phyloP scores from a whole-genome alignment of 257 asterid species.

The Salvia miltiorrhiza region DNA sequence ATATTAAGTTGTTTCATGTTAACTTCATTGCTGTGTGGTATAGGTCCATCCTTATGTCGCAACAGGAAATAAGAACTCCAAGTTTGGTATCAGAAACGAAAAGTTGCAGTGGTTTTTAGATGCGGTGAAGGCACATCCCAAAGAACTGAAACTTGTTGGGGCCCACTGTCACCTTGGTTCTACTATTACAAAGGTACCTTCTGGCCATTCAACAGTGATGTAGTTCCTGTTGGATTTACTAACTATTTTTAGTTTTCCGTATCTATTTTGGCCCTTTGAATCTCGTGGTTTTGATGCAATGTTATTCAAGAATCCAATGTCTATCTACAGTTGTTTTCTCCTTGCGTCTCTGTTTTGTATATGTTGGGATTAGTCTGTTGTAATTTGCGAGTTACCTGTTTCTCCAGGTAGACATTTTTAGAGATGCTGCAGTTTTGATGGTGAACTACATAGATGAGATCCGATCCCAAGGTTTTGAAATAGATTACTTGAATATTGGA shows the following conservation, averaged over 20 bases:
- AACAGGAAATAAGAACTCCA: conserved; percentile 92
- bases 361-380: background rate
- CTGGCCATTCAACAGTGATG: background rate
- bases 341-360: background rate
- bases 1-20: background rate
- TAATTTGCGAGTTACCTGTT: background rate
- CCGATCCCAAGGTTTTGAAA: conserved; percentile 89
- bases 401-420: conserved; percentile 87
- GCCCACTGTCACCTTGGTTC: conserved; percentile 99
- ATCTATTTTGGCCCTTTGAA: background rate
- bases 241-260: background rate
- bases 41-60: conserved; percentile 99
- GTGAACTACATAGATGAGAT: conserved; percentile 87
- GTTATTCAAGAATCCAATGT: background rate
- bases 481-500: conserved; percentile 84
- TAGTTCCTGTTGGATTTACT: background rate
- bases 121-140: conserved; percentile 85
- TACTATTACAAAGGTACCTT: conserved; percentile 82
- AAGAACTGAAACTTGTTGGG: conserved; percentile 88
- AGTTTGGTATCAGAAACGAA: conserved; percentile 94
- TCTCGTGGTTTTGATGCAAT: background rate
- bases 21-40: conserved; percentile 12
- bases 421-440: conserved; percentile 96
- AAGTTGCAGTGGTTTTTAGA: conserved; percentile 95
- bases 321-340: background rate